Base-by-base conservation (phyloP, 2,329 filamentous ascomycete species). In the Fusarium coicis region DNA sequence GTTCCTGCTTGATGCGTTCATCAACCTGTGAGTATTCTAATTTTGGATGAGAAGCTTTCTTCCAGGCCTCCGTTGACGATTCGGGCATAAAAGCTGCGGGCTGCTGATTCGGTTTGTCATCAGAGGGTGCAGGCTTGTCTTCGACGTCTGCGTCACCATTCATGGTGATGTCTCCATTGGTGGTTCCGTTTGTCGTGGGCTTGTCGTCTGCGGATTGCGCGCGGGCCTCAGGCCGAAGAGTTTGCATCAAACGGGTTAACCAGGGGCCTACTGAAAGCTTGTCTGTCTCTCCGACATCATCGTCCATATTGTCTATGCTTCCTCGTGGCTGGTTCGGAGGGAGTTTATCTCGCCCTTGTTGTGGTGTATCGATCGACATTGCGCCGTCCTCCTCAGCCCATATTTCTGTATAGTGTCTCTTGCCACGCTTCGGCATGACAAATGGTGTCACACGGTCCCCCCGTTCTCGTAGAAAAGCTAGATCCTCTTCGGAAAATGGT, bases 381-480 rank as follows among this genome's bases (percentile, higher is more conserved):
- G 89, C 86, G 15, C 94, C 94, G 78, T 99, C 96, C 80, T 99
- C 96, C 74, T 97, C 95, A 0, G 94, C 93, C 96, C 96, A 99
- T 15, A 96, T 87, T 68, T 98, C 95, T 30, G 89, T 91, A 83
- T 98, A 99, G 78, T 94, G 92, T 76, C 91, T 92, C 80, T 93
- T 93, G 50, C 95, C 95, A 28, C 95, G 91, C 73, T 92, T 92
- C 12, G 96, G 95, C 82, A 97, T 94, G 42, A 95, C 85, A 77
- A 98, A 98, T 2, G 96, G 94, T 5, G 88, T 91, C 28, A 92
- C 85, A 42, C 96, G 90, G 81, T 99, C 95, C 64, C 95, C 94
- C 77, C 94, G 89, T 83, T 99, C 96, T 77, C 95, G 92, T 42
- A 99, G 83, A 80, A 98, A 99, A 2, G 94, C 94, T 50, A 98